Evolutionary conservation across 2,329 filamentous ascomycete species (phyloP), one percentile per base, ranked within the genome.

Genomic region (Orbilia quercus): DNA sequence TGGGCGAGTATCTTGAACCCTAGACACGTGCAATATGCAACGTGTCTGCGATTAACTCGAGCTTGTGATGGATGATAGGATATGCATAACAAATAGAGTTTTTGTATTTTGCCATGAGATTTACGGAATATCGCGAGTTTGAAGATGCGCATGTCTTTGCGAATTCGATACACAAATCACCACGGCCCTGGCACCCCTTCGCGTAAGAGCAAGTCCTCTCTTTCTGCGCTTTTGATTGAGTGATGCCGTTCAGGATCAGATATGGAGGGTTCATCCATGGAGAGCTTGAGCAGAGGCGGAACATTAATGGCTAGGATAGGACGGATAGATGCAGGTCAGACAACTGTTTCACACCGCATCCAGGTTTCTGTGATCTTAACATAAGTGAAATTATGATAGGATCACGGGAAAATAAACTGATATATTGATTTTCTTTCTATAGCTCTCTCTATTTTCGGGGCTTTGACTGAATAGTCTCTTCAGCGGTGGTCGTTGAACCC

Each of bases 301-400:
- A 54, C 23, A 54, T 54, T 50, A n/a, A 20, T 50, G 11, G 23
- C 22, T 20, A 54, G 18, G 50, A 31, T 53, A 28, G 53, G 25
- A 59, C 63, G 54, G 54, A 57, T 59, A 51, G 31, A 22, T 67
- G 63, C 63, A 67, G 63, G 53, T 58, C 34, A 59, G 34, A 67
- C 63, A 59, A 14, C 22, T 67, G 63, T 67, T 55, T 67, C 53
- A 67, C 25, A 34, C 50, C 44, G 36, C 45, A 34, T 67, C 42
- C 63, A 31, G 36, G 18, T 44, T 64, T 58, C 58, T 51, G 31
- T 45, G 22, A 57, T n/a, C 44, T 47, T 55, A 20, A 31, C 40
- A 34, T 36, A 20, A 23, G 25, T 47, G 7, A 64, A 65, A 44
- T 20, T n/a, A 16, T 31, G 9, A n/a, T 28, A 22, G n/a, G n/a